Percentiles rank a stretch among this genome's conserved stretches.
Evolutionary conservation across 208 protist species (phyloP).

Genomic region (Wallacemonas sp.): DNA sequence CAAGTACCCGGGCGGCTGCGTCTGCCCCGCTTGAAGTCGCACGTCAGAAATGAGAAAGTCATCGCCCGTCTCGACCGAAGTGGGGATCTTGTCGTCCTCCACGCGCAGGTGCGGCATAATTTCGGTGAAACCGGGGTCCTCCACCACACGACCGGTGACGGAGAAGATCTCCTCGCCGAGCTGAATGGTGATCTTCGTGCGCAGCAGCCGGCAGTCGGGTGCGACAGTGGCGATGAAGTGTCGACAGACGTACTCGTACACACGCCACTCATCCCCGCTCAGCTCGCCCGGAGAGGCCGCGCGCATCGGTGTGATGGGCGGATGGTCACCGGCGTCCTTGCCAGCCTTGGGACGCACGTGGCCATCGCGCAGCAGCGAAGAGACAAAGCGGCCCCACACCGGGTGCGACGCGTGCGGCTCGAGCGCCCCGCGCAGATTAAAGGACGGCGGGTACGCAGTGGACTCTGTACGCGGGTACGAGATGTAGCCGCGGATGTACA

Average conservation of each 20-base stretch:
- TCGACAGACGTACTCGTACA: slow-evolving; percentile 90
- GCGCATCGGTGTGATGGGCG: slow-evolving; percentile 92
- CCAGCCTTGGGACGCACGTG: slow-evolving; percentile 79
- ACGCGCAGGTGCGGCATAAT: slow-evolving; percentile 80
- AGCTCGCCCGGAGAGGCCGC: slow-evolving; percentile 61
- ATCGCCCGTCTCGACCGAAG: slow-evolving; percentile 60
- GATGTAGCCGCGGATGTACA: slow-evolving; percentile 98
- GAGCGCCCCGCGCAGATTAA: slow-evolving; percentile 78
- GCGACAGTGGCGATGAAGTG: slow-evolving; percentile 91
- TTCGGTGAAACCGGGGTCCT: slow-evolving; percentile 83
- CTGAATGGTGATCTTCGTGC: slow-evolving; percentile 79
- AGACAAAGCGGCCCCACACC: slow-evolving; percentile 79
- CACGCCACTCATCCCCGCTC: slow-evolving; percentile 79
- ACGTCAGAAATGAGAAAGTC: slow-evolving; percentile 82
- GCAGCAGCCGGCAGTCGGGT: slow-evolving; percentile 69
- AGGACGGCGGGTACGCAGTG: slow-evolving; percentile 91
- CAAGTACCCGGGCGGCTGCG: slow-evolving; percentile 94
- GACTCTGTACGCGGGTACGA: slow-evolving; percentile 97
- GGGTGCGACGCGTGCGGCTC: slow-evolving; percentile 53
- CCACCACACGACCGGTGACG: slow-evolving; percentile 69
- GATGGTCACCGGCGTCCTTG: slow-evolving; percentile 90
- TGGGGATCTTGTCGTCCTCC: slow-evolving; percentile 80
- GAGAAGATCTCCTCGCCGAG: slow-evolving; percentile 80
- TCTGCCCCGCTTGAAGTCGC: slow-evolving; percentile 79
- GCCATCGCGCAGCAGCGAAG: slow-evolving; percentile 56